phyloP scores from a whole-genome alignment of 2,329 filamentous ascomycete species.

The Verticillium nubilum region DNA sequence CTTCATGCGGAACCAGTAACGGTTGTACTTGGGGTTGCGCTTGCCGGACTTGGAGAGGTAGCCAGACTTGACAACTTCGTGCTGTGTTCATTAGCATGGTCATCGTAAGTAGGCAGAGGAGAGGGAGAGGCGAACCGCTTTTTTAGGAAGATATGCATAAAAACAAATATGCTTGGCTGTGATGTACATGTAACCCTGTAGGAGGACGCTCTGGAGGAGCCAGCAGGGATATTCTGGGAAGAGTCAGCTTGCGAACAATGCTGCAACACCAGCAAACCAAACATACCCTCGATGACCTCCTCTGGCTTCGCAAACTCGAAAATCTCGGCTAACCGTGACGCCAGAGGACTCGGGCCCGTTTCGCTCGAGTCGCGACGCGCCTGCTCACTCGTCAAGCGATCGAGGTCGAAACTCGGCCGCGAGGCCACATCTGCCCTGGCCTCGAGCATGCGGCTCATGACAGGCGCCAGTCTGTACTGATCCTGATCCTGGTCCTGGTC shows the following conservation, averaged over 20 bases:
- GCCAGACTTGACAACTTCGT: slow-evolving; percentile 76
- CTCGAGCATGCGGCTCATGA: slow-evolving; percentile 75
- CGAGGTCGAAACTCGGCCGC: slow-evolving; percentile 52
- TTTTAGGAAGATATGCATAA: slow-evolving; percentile 94
- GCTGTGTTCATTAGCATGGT: slow-evolving; percentile 31
- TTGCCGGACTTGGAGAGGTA: slow-evolving; percentile 84
- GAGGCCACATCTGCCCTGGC: slow-evolving; percentile 60
- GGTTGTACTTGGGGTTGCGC: slow-evolving; percentile 78
- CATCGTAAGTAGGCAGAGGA: slow-evolving; percentile 3
- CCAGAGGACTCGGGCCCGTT: slow-evolving; percentile 52
- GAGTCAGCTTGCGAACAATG: neutral
- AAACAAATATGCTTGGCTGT: slow-evolving; percentile 92
- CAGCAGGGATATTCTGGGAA: slow-evolving; percentile 81
- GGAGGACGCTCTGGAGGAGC: slow-evolving; percentile 82
- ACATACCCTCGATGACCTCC: slow-evolving; percentile 70
- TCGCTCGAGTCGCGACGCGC: slow-evolving; percentile 13
- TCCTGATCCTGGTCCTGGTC: slow-evolving; percentile 26
- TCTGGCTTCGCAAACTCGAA: slow-evolving; percentile 79
- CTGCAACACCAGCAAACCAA: neutral
- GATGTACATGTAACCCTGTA: slow-evolving; percentile 95
- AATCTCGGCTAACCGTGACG: slow-evolving; percentile 71
- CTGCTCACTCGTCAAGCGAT: slow-evolving; percentile 35
- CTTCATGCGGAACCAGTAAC: slow-evolving; percentile 91
- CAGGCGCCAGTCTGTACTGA: slow-evolving; percentile 52
- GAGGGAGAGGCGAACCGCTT: slow-evolving; percentile 48